Evolutionary conservation across 768 basidiomycete species (phyloP).

Genomic region (Psilocybe tampanensis): DNA sequence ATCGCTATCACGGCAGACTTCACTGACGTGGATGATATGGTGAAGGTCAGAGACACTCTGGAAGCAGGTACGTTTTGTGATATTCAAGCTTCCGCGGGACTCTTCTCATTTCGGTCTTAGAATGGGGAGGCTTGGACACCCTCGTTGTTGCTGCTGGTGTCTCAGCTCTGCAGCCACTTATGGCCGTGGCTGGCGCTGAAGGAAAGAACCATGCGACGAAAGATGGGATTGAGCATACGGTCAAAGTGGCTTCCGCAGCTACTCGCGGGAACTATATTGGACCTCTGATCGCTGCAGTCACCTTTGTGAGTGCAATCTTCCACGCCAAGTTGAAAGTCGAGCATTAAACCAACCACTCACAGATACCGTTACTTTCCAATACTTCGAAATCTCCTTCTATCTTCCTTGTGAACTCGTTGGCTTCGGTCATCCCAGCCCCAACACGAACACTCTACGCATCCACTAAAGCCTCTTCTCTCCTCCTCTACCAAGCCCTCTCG

Average conservation of each 20-base stretch:
- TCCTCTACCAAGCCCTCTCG: slow-evolving; percentile 77
- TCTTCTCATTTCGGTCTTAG: slow-evolving; percentile 36
- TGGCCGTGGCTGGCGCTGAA: slow-evolving; percentile 67
- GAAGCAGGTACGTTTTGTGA: slow-evolving; percentile 50
- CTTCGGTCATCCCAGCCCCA: slow-evolving; percentile 81
- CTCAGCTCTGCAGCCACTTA: slow-evolving; percentile 75
- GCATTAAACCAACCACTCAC: neutral
- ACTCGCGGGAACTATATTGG: slow-evolving; percentile 69
- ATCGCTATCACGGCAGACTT: slow-evolving; percentile 66
- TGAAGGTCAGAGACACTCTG: slow-evolving; percentile 54
- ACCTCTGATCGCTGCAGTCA: slow-evolving; percentile 66
- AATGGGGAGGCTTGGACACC: slow-evolving; percentile 84
- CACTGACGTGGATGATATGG: slow-evolving; percentile 65
- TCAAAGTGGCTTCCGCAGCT: slow-evolving; percentile 59
- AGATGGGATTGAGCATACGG: slow-evolving; percentile 61
- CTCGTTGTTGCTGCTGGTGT: slow-evolving; percentile 83
- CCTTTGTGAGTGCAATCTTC: slow-evolving; percentile 57
- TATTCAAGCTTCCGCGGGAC: neutral
- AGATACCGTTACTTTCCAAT: slow-evolving; percentile 77
- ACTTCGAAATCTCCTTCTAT: slow-evolving; percentile 72
- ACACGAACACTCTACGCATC: slow-evolving; percentile 84
- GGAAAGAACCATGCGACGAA: slow-evolving; percentile 38
- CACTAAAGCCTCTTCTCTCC: slow-evolving; percentile 78
- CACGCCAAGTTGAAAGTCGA: neutral
- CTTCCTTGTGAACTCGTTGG: slow-evolving; percentile 78